Base-by-base conservation (phyloP, 1,284 basidiomycete genomes). In the Meira nashicola region DNA sequence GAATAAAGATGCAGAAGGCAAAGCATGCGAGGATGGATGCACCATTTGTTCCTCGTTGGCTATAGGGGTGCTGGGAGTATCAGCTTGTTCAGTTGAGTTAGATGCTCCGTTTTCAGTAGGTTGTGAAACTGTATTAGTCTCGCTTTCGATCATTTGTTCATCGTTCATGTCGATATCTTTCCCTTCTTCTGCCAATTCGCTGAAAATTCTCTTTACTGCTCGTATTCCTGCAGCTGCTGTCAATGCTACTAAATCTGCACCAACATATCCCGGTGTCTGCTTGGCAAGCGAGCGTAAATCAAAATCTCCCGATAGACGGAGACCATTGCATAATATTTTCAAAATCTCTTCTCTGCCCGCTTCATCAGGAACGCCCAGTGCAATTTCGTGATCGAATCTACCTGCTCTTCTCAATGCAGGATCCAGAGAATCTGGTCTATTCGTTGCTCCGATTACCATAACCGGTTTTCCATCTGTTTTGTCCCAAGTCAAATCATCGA, bases 351-450 rank as follows among this genome's bases (percentile, higher is more conserved):
- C 89, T 23, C 76, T 62, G 7, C 73, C 76, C 8, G 67, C 86
- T 67, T 96, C 89, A 69, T 94, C 91, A 1, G 94, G 94, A 2
- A 97, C 93, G 23, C 91, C 90, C 88, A 97, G 92, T 55, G 89
- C 89, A 58, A 98, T 97, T 79, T 98, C 94, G 70, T 95, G 91
- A 76, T 97, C 94, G 70, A 98, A 98, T 43, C 94, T 82, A 1
- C 94, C 94, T 1, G 93, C 94, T 65, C 93, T 83, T 47, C 94
- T 86, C 12, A 97, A 81, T 0, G 94, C 94, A 0, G 93, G 87
- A 77, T 98, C 94, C 8, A 97, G 83, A 7, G 92, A 89, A 78
- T 97, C 94, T 0, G 92, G 92, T 46, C 94, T 83, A 78, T 97
- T 98, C 0, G 93, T 97, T 0, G 94, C 94, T 5, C 92, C 92